These are phyloP conservation scores for Vigna hirtella DNA, from an alignment of 306 rosid species.

Conservation along the genomic window DNA sequence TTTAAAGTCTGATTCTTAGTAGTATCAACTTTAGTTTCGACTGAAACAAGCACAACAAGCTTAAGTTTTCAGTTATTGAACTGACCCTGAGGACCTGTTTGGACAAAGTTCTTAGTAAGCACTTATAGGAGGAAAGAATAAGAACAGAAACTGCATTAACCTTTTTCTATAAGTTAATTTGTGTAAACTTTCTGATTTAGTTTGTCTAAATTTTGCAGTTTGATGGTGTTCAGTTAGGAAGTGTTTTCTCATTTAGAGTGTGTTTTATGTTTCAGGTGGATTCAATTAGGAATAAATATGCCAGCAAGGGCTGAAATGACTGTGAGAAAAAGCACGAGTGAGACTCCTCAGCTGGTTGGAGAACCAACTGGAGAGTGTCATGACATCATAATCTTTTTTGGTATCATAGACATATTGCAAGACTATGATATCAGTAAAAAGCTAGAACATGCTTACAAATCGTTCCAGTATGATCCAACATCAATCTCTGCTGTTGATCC, in stretches of 20 bases:
- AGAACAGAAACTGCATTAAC: too few species aligned
- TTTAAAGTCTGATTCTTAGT: too few species aligned
- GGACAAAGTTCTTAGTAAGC: too few species aligned
- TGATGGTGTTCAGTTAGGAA: neutral
- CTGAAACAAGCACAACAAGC: neutral
- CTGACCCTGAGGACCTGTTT: too few species aligned
- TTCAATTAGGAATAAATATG: conserved; percentile 79
- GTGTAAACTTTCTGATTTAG: too few species aligned
- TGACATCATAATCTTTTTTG: conserved; percentile 75
- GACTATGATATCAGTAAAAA: conserved; percentile 94
- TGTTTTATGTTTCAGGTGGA: conserved; percentile 56
- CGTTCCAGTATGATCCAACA: conserved; percentile 83
- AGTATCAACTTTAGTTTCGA: neutral
- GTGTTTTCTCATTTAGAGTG: neutral
- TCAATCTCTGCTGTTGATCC: conserved; percentile 98
- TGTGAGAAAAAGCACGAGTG: conserved; percentile 54
- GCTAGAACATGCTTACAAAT: conserved; percentile 97
- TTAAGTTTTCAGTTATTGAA: neutral
- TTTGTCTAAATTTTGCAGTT: too few species aligned
- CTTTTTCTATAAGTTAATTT: too few species aligned
- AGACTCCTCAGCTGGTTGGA: conserved; percentile 80
- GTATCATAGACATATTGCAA: conserved; percentile 95
- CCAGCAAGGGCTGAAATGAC: conserved; percentile 85
- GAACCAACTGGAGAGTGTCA: conserved; percentile 81
- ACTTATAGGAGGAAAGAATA: neutral